Evolutionary conservation across 1,139 yeast species (phyloP).

Genomic region (Wickerhamomyces sp.): DNA sequence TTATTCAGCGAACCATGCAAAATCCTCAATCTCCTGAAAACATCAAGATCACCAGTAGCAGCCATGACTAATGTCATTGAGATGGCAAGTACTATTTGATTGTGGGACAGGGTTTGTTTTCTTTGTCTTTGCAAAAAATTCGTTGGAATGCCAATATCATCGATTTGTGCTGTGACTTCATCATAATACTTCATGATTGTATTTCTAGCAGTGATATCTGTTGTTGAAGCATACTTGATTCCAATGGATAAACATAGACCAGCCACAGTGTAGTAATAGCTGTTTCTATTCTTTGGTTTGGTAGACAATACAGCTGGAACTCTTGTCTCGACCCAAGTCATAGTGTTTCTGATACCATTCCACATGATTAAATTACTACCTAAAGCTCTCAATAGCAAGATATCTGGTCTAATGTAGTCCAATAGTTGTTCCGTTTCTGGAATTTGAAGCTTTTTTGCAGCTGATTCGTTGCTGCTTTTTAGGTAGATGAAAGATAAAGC

Average conservation of each 20-base stretch:
- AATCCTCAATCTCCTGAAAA: constrained; percentile 66
- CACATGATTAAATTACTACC: constrained; percentile 75
- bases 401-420: constrained; percentile 78
- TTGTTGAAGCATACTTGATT: constrained; percentile 69
- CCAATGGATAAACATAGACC: constrained; percentile 79
- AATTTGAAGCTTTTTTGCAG: constrained; percentile 60
- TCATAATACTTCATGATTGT: constrained; percentile 63
- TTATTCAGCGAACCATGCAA: constrained; percentile 40
- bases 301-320: constrained; percentile 43
- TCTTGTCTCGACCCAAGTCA: constrained; percentile 57
- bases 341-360: constrained; percentile 51
- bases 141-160: constrained; percentile 37
- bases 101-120: constrained; percentile 47
- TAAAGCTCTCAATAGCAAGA: constrained; percentile 62
- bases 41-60: constrained; percentile 84
- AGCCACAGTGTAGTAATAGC: constrained; percentile 62
- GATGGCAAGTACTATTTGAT: constrained; percentile 57
- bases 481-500: constrained; percentile 74
- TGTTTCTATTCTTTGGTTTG: constrained; percentile 30
- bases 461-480: constrained; percentile 53
- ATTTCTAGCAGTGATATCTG: constrained; percentile 48
- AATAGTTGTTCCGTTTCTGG: constrained; percentile 59
- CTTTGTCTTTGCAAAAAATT: constrained; percentile 62
- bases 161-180: constrained; percentile 44
- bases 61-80: constrained; percentile 77